Percentiles rank a stretch among this genome's conserved stretches.
These are phyloP conservation scores for Alternaria ventricosa DNA, from an alignment of 2,329 filamentous ascomycete genomes.

Conservation along the genomic window DNA sequence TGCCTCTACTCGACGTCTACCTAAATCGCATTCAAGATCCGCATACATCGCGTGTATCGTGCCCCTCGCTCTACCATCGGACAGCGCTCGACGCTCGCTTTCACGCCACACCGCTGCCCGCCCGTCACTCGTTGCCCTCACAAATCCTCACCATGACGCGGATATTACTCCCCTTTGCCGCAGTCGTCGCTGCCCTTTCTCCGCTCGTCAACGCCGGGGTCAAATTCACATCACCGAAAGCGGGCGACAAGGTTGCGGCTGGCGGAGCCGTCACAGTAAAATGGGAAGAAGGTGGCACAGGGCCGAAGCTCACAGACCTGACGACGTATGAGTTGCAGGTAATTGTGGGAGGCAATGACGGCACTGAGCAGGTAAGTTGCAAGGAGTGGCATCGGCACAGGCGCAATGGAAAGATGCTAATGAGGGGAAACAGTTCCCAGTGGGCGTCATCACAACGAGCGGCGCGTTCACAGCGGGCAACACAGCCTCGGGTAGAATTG, in stretches of 20 bases:
- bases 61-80: background rate
- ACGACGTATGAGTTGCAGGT: slow-evolving; percentile 65
- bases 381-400: background rate
- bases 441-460: slow-evolving; percentile 51
- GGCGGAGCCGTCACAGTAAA: slow-evolving; percentile 60
- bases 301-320: slow-evolving; percentile 59
- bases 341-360: slow-evolving; percentile 65
- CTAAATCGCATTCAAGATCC: background rate
- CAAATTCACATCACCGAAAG: slow-evolving; percentile 60
- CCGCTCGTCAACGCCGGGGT: slow-evolving; percentile 59
- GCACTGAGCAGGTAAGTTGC: slow-evolving; percentile 54
- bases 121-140: slow-evolving; percentile 26
- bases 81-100: slow-evolving; percentile 1
- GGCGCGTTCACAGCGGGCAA: slow-evolving; percentile 53
- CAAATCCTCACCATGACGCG: slow-evolving; percentile 34
- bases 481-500: slow-evolving; percentile 47
- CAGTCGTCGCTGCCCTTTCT: slow-evolving; percentile 49
- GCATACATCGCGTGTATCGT: background rate
- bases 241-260: slow-evolving; percentile 58
- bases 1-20: background rate
- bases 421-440: slow-evolving; percentile 6
- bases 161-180: slow-evolving; percentile 32
- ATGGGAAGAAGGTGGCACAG: slow-evolving; percentile 63
- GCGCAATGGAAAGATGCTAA: slow-evolving; percentile 3
- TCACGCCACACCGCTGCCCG: background rate